These are phyloP conservation scores for Microcyclospora tardicrescens DNA, from an alignment of 2,329 filamentous ascomycete genomes.

Conservation along the genomic window DNA sequence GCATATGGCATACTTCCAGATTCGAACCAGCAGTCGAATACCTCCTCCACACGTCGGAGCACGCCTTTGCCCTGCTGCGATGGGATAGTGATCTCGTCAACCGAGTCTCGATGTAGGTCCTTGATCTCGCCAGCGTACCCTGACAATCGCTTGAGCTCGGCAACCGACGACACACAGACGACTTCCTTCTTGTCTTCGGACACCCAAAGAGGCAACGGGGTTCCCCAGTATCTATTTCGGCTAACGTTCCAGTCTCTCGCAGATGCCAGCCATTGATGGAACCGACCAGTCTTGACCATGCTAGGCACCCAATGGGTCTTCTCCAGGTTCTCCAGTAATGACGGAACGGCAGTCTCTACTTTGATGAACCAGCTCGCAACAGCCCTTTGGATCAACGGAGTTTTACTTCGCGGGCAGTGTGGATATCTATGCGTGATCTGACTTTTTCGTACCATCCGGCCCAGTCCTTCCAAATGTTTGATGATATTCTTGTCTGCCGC, in stretches of 20 bases:
- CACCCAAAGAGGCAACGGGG: conserved; percentile 81
- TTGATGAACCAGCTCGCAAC: conserved; percentile 94
- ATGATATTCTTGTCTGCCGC: conserved; percentile 87
- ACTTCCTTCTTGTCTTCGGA: conserved; percentile 80
- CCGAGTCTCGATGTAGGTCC: conserved; percentile 83
- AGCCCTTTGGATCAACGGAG: conserved; percentile 80
- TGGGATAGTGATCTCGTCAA: conserved; percentile 88
- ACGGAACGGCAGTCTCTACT: conserved; percentile 66
- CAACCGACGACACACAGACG: conserved; percentile 72
- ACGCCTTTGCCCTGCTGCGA: conserved; percentile 75
- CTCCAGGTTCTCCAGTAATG: conserved; percentile 85
- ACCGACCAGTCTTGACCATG: conserved; percentile 82
- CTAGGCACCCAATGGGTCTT: conserved; percentile 83
- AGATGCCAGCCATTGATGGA: conserved; percentile 81
- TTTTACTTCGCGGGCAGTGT: conserved; percentile 91
- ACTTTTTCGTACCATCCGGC: conserved; percentile 69
- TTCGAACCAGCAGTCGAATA: conserved; percentile 97
- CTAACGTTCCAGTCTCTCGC: conserved; percentile 94
- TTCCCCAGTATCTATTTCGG: conserved; percentile 90
- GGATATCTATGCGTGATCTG: conserved; percentile 86
- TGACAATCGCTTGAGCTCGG: conserved; percentile 72
- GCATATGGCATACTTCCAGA: conserved; percentile 94
- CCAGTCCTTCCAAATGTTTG: conserved; percentile 66
- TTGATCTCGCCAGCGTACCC: conserved; percentile 73
- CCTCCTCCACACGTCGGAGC: conserved; percentile 70